phyloP scores from a whole-genome alignment of 768 basidiomycete genomes.

The Auriscalpium vulgare region DNA sequence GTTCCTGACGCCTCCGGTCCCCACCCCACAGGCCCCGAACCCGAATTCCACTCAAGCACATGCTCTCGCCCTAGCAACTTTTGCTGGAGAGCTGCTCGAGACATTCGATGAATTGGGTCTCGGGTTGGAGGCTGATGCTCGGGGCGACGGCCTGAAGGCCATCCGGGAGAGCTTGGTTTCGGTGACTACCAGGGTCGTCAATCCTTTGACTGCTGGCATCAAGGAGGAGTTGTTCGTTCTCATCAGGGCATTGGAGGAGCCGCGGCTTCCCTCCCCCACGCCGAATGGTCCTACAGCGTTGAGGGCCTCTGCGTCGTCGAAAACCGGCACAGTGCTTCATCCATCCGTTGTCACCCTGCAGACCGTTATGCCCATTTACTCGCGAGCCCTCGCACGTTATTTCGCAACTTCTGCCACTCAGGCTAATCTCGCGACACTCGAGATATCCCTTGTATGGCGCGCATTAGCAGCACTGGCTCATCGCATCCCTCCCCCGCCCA shows the following conservation, averaged over 20 bases:
- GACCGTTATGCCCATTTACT: constrained; percentile 37
- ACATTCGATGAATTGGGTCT: constrained; percentile 60
- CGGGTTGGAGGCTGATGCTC: constrained; percentile 50
- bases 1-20: constrained; percentile 45
- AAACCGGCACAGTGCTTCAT: constrained; percentile 26
- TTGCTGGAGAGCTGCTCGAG: constrained; percentile 68
- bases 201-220: constrained; percentile 55
- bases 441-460: constrained; percentile 71
- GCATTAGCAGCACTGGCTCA: constrained; percentile 63
- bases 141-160: constrained; percentile 60
- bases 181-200: constrained; percentile 55
- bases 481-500: constrained; percentile 34
- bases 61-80: constrained; percentile 57
- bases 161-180: constrained; percentile 68
- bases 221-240: constrained; percentile 53
- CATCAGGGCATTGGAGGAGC: constrained; percentile 34
- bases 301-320: neutral
- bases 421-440: constrained; percentile 54
- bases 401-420: constrained; percentile 48
- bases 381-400: constrained; percentile 48
- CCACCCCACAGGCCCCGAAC: constrained; percentile 41
- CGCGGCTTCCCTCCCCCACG: too few species aligned
- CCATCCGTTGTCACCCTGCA: constrained; percentile 55
- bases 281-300: neutral
- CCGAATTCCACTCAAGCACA: constrained; percentile 64